Percentiles rank a stretch among this genome's conserved stretches.
Conservation (phyloP, 2,329 filamentous ascomycete species). For the Thelonectria discophora region DNA sequence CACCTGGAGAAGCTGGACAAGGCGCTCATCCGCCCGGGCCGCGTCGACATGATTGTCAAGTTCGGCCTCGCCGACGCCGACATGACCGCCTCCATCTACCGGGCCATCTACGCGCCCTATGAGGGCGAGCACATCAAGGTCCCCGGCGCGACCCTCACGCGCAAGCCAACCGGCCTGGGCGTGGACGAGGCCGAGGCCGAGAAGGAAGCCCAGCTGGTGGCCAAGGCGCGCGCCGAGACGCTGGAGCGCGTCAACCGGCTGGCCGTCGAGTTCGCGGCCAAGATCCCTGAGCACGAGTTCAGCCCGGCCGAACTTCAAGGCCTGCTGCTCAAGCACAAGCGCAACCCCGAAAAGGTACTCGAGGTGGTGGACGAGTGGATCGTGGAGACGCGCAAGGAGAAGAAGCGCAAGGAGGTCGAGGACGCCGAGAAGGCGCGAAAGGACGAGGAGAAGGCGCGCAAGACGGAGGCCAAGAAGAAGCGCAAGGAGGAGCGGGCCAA, state of each 20-base stretch:
- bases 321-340: slow-evolving; percentile 65
- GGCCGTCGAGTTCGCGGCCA: slow-evolving; percentile 58
- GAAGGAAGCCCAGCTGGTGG: slow-evolving; percentile 45
- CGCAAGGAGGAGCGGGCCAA: slow-evolving; percentile 39
- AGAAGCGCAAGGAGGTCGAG: slow-evolving; percentile 55
- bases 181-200: slow-evolving; percentile 38
- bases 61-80: slow-evolving; percentile 63
- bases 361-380: slow-evolving; percentile 60
- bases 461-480: slow-evolving; percentile 44
- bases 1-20: slow-evolving; percentile 69
- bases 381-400: slow-evolving; percentile 57
- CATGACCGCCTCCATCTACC: slow-evolving; percentile 65
- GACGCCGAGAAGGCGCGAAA: slow-evolving; percentile 54
- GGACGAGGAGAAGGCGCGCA: slow-evolving; percentile 46
- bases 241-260: slow-evolving; percentile 54
- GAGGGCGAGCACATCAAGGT: slow-evolving; percentile 43
- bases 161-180: slow-evolving; percentile 24
- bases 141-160: slow-evolving; percentile 7
- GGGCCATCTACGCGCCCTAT: slow-evolving; percentile 65
- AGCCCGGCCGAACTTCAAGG: slow-evolving; percentile 70
- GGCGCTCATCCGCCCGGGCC: slow-evolving; percentile 69
- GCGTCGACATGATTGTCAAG: slow-evolving; percentile 67
- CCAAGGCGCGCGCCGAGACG: slow-evolving; percentile 46
- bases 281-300: slow-evolving; percentile 64
- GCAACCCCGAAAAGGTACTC: slow-evolving; percentile 58